phyloP scores from a whole-genome alignment of 768 basidiomycete species.

The Xerocomellus dryophilus region DNA sequence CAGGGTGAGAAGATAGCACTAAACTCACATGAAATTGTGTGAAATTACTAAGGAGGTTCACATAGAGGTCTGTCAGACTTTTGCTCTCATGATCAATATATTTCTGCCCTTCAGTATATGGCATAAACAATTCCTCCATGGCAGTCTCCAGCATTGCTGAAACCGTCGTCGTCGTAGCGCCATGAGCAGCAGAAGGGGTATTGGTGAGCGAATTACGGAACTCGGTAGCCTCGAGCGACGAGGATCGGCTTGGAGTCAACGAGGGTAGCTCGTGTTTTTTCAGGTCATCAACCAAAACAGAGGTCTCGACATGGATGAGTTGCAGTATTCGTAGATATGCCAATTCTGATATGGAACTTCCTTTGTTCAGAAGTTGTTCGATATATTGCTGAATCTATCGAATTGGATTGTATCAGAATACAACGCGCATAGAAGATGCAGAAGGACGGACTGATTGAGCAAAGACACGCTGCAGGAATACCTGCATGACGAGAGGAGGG shows the following conservation, averaged over 20 bases:
- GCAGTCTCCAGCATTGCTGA: slow-evolving; percentile 90
- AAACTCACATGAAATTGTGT: slow-evolving; percentile 80
- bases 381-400: slow-evolving; percentile 93
- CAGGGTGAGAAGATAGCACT: not conserved
- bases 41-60: slow-evolving; percentile 66
- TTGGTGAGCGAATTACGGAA: slow-evolving; percentile 55
- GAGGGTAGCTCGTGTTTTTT: slow-evolving; percentile 86
- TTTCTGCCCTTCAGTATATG: slow-evolving; percentile 86
- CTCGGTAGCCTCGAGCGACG: slow-evolving; percentile 58
- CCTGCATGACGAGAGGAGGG: slow-evolving; percentile 94
- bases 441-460: slow-evolving; percentile 79
- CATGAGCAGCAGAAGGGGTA: slow-evolving; percentile 38
- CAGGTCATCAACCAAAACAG: slow-evolving; percentile 82
- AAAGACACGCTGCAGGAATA: slow-evolving; percentile 95
- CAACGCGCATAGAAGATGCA: not conserved
- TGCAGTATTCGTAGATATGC: slow-evolving; percentile 90
- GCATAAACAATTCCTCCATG: slow-evolving; percentile 94
- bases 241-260: slow-evolving; percentile 51
- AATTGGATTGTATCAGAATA: slow-evolving; percentile 1
- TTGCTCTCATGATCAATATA: slow-evolving; percentile 92
- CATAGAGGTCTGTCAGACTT: slow-evolving; percentile 77
- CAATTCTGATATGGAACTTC: slow-evolving; percentile 74
- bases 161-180: slow-evolving; percentile 48
- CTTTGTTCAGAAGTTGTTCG: slow-evolving; percentile 80
- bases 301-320: slow-evolving; percentile 77